phyloP scores from a whole-genome alignment of 1,284 basidiomycete species.

The Coriolopsis trogii region DNA sequence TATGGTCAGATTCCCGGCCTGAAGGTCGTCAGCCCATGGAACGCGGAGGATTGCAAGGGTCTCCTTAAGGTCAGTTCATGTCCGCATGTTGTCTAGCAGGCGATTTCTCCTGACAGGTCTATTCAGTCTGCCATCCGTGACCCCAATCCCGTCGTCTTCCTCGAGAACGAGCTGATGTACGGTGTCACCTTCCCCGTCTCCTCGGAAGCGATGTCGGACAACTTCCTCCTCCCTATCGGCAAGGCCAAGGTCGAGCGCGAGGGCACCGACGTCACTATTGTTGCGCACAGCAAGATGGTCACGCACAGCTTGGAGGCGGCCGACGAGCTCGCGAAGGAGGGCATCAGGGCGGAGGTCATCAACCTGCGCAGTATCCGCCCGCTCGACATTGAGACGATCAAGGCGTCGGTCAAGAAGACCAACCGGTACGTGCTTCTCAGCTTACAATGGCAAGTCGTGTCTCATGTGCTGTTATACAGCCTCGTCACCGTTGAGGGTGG shows the following conservation, averaged over 20 bases:
- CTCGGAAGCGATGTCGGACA: conserved; percentile 91
- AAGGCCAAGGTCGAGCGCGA: conserved; percentile 96
- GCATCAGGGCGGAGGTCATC: conserved; percentile 97
- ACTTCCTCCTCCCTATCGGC: conserved; percentile 95
- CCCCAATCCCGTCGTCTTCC: conserved; percentile 97
- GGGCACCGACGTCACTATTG: conserved; percentile 93
- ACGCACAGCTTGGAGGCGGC: conserved; percentile 92
- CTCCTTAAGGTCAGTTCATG: conserved; percentile 79
- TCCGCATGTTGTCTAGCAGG: not conserved
- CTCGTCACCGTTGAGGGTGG: conserved; percentile 97
- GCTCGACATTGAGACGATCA: conserved; percentile 96
- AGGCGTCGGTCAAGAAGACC: conserved; percentile 97
- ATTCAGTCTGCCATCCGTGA: conserved; percentile 95
- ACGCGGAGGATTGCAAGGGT: conserved; percentile 97
- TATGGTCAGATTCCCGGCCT: conserved; percentile 96
- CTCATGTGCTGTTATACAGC: conserved; percentile 39
- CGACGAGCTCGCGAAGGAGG: conserved; percentile 91
- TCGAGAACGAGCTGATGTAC: conserved; percentile 99
- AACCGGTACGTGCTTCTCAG: conserved; percentile 63
- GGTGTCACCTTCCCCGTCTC: conserved; percentile 97
- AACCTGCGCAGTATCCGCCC: conserved; percentile 96
- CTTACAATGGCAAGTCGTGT: not conserved
- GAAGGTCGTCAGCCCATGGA: conserved; percentile 98
- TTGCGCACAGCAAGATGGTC: conserved; percentile 98
- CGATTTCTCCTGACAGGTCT: not conserved